Evolutionary conservation across 352 stramenopile genomes (phyloP).

Genomic region (Globisporangium heterothallicum): DNA sequence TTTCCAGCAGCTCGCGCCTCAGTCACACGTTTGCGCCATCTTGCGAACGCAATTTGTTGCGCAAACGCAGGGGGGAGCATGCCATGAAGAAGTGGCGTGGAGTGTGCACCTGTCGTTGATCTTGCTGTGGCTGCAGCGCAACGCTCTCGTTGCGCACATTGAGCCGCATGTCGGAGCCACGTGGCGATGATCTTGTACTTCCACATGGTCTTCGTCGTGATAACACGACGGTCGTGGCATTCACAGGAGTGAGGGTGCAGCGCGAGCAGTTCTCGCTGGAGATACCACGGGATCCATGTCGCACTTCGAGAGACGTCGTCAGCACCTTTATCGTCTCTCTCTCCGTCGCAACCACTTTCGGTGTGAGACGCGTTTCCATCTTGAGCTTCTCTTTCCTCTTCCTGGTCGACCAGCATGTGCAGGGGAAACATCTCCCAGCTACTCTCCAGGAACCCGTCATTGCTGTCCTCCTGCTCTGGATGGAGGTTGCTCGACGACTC

Average conservation of each 20-base stretch:
- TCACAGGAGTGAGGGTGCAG: conserved; percentile 20
- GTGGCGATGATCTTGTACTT: conserved; percentile 19
- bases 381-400: background rate
- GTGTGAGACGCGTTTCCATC: background rate
- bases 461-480: background rate
- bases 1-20: background rate
- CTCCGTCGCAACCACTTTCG: no score
- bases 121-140: background rate
- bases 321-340: background rate
- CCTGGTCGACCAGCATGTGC: background rate
- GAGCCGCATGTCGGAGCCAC: conserved; percentile 25
- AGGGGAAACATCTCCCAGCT: conserved; percentile 8
- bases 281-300: conserved; percentile 18
- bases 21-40: background rate
- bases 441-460: background rate
- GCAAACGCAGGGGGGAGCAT: no score
- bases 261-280: conserved; percentile 25
- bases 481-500: background rate
- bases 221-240: conserved; percentile 19
- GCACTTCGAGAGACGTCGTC: background rate
- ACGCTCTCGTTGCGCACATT: no score
- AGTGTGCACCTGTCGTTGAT: no score
- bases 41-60: background rate
- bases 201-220: conserved; percentile 11
- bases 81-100: no score